Evolutionary conservation across 495 filamentous ascomycete genomes (phyloP).

Genomic region (Tuber melanosporum): DNA sequence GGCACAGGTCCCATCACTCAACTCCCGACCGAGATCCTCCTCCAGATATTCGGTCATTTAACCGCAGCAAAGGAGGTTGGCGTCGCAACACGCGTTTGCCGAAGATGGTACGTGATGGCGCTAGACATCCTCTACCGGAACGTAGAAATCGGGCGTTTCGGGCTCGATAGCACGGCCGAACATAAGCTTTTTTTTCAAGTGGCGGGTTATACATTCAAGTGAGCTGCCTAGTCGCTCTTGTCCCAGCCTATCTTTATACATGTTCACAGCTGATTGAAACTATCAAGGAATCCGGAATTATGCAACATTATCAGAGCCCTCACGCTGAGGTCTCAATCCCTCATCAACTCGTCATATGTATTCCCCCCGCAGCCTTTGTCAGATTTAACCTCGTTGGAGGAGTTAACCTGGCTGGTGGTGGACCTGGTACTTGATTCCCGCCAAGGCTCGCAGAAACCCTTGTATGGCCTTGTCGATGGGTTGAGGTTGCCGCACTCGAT

Average conservation of each 20-base stretch:
- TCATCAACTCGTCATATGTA: neutral
- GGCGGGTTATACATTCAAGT: neutral
- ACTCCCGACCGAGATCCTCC: constrained; percentile 12
- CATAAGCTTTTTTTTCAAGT: neutral
- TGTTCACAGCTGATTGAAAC: neutral
- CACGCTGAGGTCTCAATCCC: neutral
- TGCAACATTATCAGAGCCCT: neutral
- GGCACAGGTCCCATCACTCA: neutral
- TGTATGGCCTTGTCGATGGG: neutral
- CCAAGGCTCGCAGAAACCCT: neutral
- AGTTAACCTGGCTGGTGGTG: neutral
- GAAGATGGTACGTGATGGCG: constrained; percentile 10
- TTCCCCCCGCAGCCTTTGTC: neutral
- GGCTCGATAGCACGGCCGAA: neutral
- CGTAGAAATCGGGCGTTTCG: neutral
- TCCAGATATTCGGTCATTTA: constrained; percentile 2
- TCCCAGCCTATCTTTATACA: neutral
- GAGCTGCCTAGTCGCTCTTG: neutral
- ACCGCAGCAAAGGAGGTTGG: neutral
- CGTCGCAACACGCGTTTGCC: constrained; percentile 1
- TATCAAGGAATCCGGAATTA: neutral
- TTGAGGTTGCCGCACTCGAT: neutral
- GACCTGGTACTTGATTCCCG: neutral
- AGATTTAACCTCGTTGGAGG: neutral
- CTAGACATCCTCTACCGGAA: constrained; percentile 12